Evolutionary conservation across 2,329 filamentous ascomycete species (phyloP).

Genomic region (Curvularia sp.): DNA sequence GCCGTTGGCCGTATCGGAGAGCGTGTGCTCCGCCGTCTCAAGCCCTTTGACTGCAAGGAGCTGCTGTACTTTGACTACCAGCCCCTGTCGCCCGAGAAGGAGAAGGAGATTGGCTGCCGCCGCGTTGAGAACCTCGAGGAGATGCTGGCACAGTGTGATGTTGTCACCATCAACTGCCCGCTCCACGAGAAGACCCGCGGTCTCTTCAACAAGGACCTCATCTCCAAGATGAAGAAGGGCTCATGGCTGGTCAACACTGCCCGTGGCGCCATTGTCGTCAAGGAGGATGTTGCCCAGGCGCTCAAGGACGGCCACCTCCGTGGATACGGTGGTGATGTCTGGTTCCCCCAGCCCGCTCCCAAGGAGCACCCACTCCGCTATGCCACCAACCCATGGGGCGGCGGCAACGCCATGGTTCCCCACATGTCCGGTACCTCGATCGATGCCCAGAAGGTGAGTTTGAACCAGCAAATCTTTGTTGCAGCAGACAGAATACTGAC

Average conservation of each 20-base stretch:
- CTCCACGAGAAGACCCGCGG: conserved; percentile 97
- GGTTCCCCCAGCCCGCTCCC: conserved; percentile 97
- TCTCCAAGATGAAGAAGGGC: conserved; percentile 98
- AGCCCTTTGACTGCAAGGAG: conserved; percentile 99
- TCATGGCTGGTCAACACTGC: conserved; percentile 99
- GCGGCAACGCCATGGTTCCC: conserved; percentile 97
- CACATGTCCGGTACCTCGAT: conserved; percentile 99
- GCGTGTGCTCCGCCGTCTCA: conserved; percentile 93
- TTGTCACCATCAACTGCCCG: conserved; percentile 99
- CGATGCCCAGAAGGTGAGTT: conserved; percentile 78
- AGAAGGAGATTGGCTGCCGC: conserved; percentile 94
- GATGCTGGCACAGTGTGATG: conserved; percentile 90
- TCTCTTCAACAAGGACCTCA: conserved; percentile 98
- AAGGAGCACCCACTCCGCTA: conserved; percentile 90
- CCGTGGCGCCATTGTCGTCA: conserved; percentile 97
- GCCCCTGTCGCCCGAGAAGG: conserved; percentile 80
- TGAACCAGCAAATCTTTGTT: background rate
- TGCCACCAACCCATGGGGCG: conserved; percentile 93
- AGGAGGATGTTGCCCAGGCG: conserved; percentile 96
- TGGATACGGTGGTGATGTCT: conserved; percentile 87
- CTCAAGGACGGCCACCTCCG: conserved; percentile 90
- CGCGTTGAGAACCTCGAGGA: conserved; percentile 90
- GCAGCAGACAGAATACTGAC: conserved; percentile 15
- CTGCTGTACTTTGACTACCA: conserved; percentile 99
- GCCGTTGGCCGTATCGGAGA: conserved; percentile 97